Percentiles rank a stretch among this genome's conserved stretches.
These are phyloP conservation scores for Leccinum solheimii DNA, from an alignment of 1,284 basidiomycete species.

Conservation along the genomic window DNA sequence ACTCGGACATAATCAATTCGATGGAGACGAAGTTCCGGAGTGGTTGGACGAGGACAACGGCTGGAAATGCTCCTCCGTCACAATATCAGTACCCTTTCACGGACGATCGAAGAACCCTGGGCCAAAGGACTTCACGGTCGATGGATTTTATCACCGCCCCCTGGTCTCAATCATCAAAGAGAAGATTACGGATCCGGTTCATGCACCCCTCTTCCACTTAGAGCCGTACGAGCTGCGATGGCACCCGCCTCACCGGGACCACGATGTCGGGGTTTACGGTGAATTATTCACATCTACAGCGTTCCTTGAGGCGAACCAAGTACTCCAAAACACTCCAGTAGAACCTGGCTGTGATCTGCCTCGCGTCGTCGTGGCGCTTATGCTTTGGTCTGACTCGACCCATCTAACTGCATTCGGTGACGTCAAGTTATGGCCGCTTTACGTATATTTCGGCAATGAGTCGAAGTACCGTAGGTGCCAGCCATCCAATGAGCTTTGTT, in stretches of 20 bases:
- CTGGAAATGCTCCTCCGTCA: background rate
- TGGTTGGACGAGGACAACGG: background rate
- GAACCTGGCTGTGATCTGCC: background rate
- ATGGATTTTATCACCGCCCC: background rate
- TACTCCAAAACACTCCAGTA: background rate
- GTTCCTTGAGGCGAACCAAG: background rate
- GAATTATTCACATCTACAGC: background rate
- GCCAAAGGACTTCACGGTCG: background rate
- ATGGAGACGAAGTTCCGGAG: background rate
- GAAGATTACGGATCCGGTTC: background rate
- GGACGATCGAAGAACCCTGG: background rate
- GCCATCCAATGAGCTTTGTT: background rate
- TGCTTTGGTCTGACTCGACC: background rate
- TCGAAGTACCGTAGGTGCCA: background rate
- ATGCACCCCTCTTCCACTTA: background rate
- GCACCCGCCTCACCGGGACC: background rate
- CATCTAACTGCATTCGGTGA: background rate
- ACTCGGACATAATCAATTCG: background rate
- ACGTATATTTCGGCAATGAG: background rate
- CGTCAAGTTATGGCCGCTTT: background rate
- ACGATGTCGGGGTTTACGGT: background rate
- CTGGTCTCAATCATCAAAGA: background rate
- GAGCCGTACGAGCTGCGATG: background rate
- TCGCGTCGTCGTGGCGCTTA: background rate
- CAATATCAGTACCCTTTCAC: background rate